These are phyloP conservation scores for Eucalyptus erythrocorys DNA, from an alignment of 345 rosid genomes.

Conservation along the genomic window DNA sequence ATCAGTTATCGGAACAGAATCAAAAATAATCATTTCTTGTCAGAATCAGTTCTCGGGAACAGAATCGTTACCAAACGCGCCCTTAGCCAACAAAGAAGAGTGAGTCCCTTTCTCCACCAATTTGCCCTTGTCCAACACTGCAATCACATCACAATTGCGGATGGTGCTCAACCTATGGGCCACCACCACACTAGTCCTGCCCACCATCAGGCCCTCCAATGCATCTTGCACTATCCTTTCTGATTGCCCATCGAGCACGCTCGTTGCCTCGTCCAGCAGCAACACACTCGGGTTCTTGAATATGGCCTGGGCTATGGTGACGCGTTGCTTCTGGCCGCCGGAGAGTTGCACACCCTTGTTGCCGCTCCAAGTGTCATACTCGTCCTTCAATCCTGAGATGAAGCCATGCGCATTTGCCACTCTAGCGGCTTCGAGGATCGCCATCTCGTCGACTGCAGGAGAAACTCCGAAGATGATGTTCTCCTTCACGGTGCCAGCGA, in stretches of 20 bases:
- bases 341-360: slow-evolving; percentile 19
- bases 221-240: slow-evolving; percentile 23
- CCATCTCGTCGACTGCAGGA: not conserved
- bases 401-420: slow-evolving; percentile 17
- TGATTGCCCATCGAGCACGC: slow-evolving; percentile 14
- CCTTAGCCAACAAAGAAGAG: slow-evolving; percentile 4
- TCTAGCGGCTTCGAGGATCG: slow-evolving; percentile 2
- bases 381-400: slow-evolving; percentile 4
- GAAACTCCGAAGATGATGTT: not conserved
- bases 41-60: no score
- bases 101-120: slow-evolving; percentile 16
- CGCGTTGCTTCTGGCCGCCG: slow-evolving; percentile 21
- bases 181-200: slow-evolving; percentile 19
- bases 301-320: slow-evolving; percentile 20
- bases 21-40: no score
- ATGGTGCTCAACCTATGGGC: slow-evolving; percentile 18
- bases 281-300: slow-evolving; percentile 7
- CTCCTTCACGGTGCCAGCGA: slow-evolving; percentile 3
- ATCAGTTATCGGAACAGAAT: no score
- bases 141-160: slow-evolving; percentile 7
- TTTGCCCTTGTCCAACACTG: slow-evolving; percentile 14
- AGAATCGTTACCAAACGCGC: no score
- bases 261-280: slow-evolving; percentile 21
- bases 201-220: slow-evolving; percentile 16
- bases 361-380: slow-evolving; percentile 16